A percentile compares a stretch with the other conserved stretches of the same genome.
phyloP scores from a whole-genome alignment of 306 rosid genomes.

The Lupinus albus region DNA sequence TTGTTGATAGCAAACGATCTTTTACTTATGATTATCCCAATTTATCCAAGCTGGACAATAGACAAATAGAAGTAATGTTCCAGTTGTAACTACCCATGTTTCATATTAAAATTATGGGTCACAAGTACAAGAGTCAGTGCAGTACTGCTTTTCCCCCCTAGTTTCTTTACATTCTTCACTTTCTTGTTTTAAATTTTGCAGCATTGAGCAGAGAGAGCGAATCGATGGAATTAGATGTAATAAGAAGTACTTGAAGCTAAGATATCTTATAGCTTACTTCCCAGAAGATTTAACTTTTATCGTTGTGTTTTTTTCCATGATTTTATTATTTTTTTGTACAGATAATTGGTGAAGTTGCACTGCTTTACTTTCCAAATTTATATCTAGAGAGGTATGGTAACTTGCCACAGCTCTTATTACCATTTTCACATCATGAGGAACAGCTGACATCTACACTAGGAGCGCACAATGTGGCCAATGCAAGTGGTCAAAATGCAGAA shows the following conservation, averaged over 20 bases:
- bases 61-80: not conserved
- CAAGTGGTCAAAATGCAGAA: constrained; percentile 10
- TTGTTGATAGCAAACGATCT: not conserved
- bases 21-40: too few relatives aligned
- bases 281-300: not conserved
- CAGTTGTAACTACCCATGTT: not conserved
- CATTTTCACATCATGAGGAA: not conserved
- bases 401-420: not conserved
- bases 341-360: not conserved
- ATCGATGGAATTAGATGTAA: constrained; percentile 26
- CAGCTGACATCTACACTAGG: not conserved
- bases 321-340: not conserved
- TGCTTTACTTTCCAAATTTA: not conserved
- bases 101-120: not conserved
- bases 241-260: not conserved
- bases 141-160: not conserved
- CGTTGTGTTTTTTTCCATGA: not conserved
- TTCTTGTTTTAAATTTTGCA: constrained; percentile 19
- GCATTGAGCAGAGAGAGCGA: not conserved
- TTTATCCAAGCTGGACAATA: not conserved
- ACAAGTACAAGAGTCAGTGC: not conserved
- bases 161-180: not conserved
- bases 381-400: not conserved
- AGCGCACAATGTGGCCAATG: not conserved
- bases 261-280: constrained; percentile 8